Percentiles rank a stretch among this genome's conserved stretches.
Conservation (phyloP, 257 asterid genomes). For the Henckelia pumila region DNA sequence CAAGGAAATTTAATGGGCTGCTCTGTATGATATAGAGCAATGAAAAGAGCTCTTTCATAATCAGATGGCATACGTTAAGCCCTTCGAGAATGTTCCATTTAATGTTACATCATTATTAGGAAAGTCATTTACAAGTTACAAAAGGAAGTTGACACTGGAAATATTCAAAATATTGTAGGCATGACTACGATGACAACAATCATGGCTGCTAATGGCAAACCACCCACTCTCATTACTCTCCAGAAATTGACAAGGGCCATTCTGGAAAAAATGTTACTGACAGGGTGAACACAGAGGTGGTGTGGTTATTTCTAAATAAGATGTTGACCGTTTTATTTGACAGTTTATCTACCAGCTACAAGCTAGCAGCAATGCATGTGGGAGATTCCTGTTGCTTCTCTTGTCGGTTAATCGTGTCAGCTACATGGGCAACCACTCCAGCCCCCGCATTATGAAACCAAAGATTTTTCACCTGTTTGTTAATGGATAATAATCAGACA, state of each 20-base stretch:
- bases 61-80: conserved; percentile 23
- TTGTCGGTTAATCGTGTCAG: conserved; percentile 70
- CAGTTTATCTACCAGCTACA: conserved; percentile 29
- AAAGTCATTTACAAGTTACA: background rate
- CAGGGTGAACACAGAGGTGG: background rate
- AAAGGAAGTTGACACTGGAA: background rate
- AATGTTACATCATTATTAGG: too few species aligned
- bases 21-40: conserved; percentile 40
- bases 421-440: conserved; percentile 81
- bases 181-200: background rate
- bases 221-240: background rate
- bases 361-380: conserved; percentile 50
- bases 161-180: background rate
- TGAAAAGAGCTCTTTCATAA: conserved; percentile 31
- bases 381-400: conserved; percentile 52
- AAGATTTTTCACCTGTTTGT: conserved; percentile 75
- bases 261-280: background rate
- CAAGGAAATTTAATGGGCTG: conserved; percentile 30
- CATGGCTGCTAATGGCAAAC: background rate
- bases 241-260: background rate
- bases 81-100: background rate
- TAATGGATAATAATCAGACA: conserved; percentile 12
- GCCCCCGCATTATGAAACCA: conserved; percentile 82
- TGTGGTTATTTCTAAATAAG: background rate
- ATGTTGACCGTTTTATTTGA: background rate